These are phyloP conservation scores for Ustilago sp. DNA, from an alignment of 1,284 basidiomycete species.

Conservation along the genomic window DNA sequence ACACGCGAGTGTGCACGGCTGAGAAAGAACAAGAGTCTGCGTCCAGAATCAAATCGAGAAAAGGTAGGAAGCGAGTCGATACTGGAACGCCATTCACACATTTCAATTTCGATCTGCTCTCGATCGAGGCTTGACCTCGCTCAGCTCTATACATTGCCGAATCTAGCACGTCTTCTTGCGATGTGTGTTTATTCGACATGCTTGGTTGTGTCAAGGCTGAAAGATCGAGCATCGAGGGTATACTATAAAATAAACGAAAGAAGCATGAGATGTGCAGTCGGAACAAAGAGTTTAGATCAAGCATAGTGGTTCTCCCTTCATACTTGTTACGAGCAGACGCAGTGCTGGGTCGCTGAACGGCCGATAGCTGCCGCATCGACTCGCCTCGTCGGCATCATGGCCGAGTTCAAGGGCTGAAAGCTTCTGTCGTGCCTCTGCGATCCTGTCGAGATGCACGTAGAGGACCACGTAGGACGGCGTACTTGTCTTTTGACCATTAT, in stretches of 20 bases:
- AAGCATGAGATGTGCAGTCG: neutral
- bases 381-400: neutral
- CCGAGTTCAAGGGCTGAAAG: conserved; percentile 21
- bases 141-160: neutral
- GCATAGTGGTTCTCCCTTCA: conserved; percentile 26
- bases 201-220: neutral
- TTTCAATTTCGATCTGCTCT: conserved; percentile 46
- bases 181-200: neutral
- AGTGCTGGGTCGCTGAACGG: conserved; percentile 27
- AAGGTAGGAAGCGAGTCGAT: neutral
- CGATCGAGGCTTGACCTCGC: conserved; percentile 29
- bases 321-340: conserved; percentile 28
- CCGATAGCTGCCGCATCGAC: neutral
- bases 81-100: conserved; percentile 30
- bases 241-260: neutral
- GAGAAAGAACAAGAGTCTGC: neutral
- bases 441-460: conserved; percentile 34
- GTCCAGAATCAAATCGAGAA: neutral
- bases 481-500: neutral
- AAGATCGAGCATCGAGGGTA: neutral
- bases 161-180: neutral
- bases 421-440: conserved; percentile 20
- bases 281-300: conserved; percentile 16
- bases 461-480: conserved; percentile 27
- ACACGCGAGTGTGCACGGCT: neutral